phyloP scores from a whole-genome alignment of 2,329 filamentous ascomycete genomes.

The Amesomyces nigricolor region DNA sequence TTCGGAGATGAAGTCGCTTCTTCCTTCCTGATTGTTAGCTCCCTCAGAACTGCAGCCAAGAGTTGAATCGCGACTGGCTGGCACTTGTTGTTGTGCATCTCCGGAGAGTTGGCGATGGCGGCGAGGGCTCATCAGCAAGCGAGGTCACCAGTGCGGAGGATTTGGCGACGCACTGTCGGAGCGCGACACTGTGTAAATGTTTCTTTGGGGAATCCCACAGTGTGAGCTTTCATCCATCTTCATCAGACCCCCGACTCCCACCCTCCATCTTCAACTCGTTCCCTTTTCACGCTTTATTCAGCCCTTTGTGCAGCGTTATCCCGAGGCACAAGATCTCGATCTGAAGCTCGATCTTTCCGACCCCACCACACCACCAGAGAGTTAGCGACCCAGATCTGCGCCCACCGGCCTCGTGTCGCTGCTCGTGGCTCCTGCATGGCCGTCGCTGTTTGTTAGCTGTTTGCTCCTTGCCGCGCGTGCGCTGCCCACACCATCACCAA shows the following conservation, averaged over 20 bases:
- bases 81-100: no score
- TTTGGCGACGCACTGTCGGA: background rate
- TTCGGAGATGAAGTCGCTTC: no score
- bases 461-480: background rate
- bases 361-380: conserved; percentile 4
- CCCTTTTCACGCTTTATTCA: background rate
- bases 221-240: background rate
- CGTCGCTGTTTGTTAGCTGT: background rate
- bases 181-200: background rate
- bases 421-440: background rate
- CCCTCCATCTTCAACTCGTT: no score
- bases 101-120: background rate
- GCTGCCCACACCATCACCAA: no score
- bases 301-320: background rate
- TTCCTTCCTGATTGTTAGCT: no score
- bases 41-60: no score
- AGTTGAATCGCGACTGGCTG: no score
- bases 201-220: background rate
- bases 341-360: background rate
- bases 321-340: conserved; percentile 6
- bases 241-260: no score
- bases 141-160: background rate
- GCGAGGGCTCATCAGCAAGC: no score
- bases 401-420: conserved; percentile 1
- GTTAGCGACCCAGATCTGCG: background rate